A percentile compares a stretch with the other conserved stretches of the same genome.
Conservation (phyloP, 1,284 basidiomycete species). For the Ustilago nuda region DNA sequence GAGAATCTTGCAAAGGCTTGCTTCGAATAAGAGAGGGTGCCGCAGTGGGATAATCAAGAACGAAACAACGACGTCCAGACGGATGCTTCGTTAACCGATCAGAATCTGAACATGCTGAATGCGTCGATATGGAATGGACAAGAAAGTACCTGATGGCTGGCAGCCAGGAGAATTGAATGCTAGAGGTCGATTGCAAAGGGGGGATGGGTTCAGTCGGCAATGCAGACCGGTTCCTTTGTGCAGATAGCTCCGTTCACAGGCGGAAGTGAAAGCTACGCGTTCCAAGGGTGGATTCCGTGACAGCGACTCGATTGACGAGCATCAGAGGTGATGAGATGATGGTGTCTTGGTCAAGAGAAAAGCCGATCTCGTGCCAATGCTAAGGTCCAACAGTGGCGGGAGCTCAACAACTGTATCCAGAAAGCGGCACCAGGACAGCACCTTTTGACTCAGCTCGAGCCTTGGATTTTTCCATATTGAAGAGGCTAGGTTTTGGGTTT, state of each 20-base stretch:
- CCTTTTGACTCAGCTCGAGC: conserved; percentile 15
- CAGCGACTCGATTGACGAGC: conserved; percentile 8
- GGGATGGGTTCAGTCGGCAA: neutral
- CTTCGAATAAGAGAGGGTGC: neutral
- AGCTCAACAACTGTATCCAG: conserved; percentile 14
- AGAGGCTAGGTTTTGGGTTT: no score
- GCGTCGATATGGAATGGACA: neutral
- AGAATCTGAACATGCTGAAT: conserved; percentile 12
- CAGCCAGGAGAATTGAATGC: no score
- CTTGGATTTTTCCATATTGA: conserved; percentile 7
- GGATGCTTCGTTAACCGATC: neutral
- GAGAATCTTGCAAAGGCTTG: neutral
- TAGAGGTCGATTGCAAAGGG: neutral
- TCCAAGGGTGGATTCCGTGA: neutral
- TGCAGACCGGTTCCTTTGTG: conserved; percentile 5
- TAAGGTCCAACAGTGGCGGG: conserved; percentile 9
- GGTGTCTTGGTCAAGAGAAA: neutral
- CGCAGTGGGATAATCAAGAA: neutral
- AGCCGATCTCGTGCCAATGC: conserved; percentile 6
- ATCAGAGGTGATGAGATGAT: conserved; percentile 3
- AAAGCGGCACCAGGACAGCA: neutral
- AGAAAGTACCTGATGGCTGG: neutral
- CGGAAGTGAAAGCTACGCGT: neutral
- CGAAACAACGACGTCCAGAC: neutral
- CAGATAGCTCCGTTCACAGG: neutral